These are phyloP conservation scores for Eryngium alpinum DNA, from an alignment of 140 eudicot species.

Conservation along the genomic window DNA sequence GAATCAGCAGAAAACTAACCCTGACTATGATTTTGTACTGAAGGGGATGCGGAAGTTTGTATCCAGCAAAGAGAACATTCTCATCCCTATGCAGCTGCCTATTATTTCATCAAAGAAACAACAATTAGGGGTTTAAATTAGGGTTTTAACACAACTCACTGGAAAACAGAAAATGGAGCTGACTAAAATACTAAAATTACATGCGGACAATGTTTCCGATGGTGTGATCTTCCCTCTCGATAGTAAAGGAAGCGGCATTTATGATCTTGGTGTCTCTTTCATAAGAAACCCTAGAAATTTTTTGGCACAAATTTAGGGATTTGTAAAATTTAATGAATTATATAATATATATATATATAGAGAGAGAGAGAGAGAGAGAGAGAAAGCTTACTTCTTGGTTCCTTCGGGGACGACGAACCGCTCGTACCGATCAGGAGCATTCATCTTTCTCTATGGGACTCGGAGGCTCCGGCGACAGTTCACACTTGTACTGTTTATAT, in stretches of 20 bases:
- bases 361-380: background rate
- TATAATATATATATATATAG: background rate
- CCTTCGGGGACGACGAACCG: constrained; percentile 96
- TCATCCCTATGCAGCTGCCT: constrained; percentile 98
- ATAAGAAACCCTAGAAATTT: constrained; percentile 67
- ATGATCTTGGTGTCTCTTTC: constrained; percentile 94
- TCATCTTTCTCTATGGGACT: constrained; percentile 48
- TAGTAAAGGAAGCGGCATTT: constrained; percentile 81
- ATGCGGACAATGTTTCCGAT: constrained; percentile 87
- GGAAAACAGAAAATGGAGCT: background rate
- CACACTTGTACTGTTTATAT: too few relatives aligned
- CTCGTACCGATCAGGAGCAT: constrained; percentile 95
- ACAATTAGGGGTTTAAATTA: constrained; percentile 14
- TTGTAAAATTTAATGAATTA: constrained; percentile 10
- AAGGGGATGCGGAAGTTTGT: constrained; percentile 98
- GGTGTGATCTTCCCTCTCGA: constrained; percentile 94
- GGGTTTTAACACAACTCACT: constrained; percentile 9
- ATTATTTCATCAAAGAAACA: constrained; percentile 7
- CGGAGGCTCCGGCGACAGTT: too few relatives aligned
- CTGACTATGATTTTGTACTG: constrained; percentile 87
- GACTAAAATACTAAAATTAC: constrained; percentile 19
- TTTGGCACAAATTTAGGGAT: background rate
- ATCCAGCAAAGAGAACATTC: constrained; percentile 88
- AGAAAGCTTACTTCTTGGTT: constrained; percentile 56
- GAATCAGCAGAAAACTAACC: constrained; percentile 37